These are phyloP conservation scores for Hyphodiscus sp. DNA, from an alignment of 2,329 filamentous ascomycete species.

Conservation along the genomic window DNA sequence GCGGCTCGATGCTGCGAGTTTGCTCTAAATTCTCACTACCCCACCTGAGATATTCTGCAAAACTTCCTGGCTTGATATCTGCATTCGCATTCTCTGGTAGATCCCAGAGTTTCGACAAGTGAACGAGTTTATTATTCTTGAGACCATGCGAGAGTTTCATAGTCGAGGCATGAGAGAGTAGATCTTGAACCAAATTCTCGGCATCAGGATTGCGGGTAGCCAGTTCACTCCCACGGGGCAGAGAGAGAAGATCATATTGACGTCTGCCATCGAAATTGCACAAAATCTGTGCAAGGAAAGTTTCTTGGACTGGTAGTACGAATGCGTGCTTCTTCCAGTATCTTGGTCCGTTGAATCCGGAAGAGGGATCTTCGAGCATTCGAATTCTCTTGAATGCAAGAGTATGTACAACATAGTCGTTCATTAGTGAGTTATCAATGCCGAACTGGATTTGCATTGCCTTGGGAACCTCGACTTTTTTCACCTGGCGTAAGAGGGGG, in stretches of 20 bases:
- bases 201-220: background rate
- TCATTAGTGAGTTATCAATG: background rate
- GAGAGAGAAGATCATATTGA: background rate
- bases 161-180: background rate
- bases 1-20: background rate
- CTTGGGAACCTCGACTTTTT: background rate
- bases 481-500: background rate
- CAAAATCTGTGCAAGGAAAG: background rate
- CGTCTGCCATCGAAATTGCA: too few species aligned
- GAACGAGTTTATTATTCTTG: background rate
- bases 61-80: slow-evolving; percentile 1
- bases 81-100: slow-evolving; percentile 2
- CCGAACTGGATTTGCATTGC: background rate
- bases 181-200: background rate
- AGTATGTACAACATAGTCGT: background rate
- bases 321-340: background rate
- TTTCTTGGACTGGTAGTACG: background rate
- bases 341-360: background rate
- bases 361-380: background rate
- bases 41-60: slow-evolving; percentile 2
- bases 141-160: slow-evolving; percentile 2
- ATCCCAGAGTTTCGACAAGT: background rate
- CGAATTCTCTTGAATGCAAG: background rate
- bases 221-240: background rate
- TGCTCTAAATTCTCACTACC: background rate